Evolutionary conservation across 148 eudicot species (phyloP), one percentile per base, ranked within the genome.

Genomic region (Silene latifolia): DNA sequence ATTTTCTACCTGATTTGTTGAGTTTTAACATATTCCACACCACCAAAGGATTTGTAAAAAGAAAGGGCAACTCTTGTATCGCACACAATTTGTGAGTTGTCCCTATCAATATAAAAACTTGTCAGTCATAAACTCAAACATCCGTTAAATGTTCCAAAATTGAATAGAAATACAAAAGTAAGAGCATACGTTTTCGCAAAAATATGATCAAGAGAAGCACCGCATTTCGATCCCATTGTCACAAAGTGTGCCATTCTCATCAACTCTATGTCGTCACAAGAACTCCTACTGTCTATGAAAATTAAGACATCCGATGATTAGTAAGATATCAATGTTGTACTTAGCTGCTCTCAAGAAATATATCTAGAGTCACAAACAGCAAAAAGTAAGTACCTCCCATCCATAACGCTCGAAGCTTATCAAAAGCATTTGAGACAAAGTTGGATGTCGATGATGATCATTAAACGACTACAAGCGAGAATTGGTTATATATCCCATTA

Each of bases 231-330:
- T 63, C 91, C 96, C 46, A 95, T 90, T 29, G 99, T 95, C 72
- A 86, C 12, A 79, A 92, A 92, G 83, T 95, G 99, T 66, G 97
- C 97, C 78, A 95, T 72, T 25, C 93, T 89, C 99, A 95, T 95
- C n/a, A 81, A 85, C 83, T 95, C 97, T 77, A 92, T 88, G 53
- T 92, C 96, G 99, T 76, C n/a, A 95, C 73, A 19, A 96, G 90
- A 80, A 92, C 91, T 73, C 88, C 96, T 46, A 88, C 63, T 32
- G 85, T 90, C 99, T 92, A 63, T 9, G 58, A 48, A 69, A 65
- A 27, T 10, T 32, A 76, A 88, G 68, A 7, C 53, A 57, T 5
- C 8, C 13, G 47, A 20, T 73, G 44, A 1, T 39, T 39, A 39
- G 44, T 7, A 39, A 4, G 73, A 79, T 39, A 39, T 39, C 44